Conservation (phyloP, 2,329 filamentous ascomycete genomes). For the Polytolypa hystricis region DNA sequence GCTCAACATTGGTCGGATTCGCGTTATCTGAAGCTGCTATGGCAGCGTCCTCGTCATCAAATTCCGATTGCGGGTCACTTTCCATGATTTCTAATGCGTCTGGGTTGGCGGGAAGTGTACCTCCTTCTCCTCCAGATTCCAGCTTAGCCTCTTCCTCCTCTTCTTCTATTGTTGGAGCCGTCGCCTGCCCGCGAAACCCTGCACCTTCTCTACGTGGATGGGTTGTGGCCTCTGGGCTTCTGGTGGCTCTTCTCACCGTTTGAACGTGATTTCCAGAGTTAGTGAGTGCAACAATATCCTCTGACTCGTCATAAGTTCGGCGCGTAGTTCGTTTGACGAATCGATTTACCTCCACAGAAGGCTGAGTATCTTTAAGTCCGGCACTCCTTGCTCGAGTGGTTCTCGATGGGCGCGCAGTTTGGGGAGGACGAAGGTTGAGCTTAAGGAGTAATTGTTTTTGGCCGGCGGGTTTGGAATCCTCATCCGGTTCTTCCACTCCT, state of each 20-base stretch:
- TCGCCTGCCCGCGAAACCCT: slow-evolving; percentile 18
- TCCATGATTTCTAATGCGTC: slow-evolving; percentile 30
- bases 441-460: slow-evolving; percentile 7
- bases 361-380: slow-evolving; percentile 14
- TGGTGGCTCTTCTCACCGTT: slow-evolving; percentile 43
- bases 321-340: slow-evolving; percentile 45
- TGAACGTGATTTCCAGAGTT: slow-evolving; percentile 48
- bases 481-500: slow-evolving; percentile 14
- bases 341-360: slow-evolving; percentile 9
- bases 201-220: slow-evolving; percentile 5
- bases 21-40: slow-evolving; percentile 10
- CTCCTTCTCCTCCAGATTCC: slow-evolving; percentile 15
- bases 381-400: slow-evolving; percentile 21
- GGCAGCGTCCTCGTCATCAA: slow-evolving; percentile 22
- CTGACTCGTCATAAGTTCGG: slow-evolving; percentile 45
- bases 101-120: slow-evolving; percentile 13
- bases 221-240: slow-evolving; percentile 32
- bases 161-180: slow-evolving; percentile 42
- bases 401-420: slow-evolving; percentile 15
- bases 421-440: slow-evolving; percentile 10
- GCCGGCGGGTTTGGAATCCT: slow-evolving; percentile 8
- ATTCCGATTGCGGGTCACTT: slow-evolving; percentile 26
- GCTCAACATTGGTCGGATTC: slow-evolving; percentile 10
- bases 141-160: slow-evolving; percentile 37
- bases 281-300: slow-evolving; percentile 46